Conservation (phyloP, 2,329 filamentous ascomycete genomes). For the Corniculantispora saksenae region DNA sequence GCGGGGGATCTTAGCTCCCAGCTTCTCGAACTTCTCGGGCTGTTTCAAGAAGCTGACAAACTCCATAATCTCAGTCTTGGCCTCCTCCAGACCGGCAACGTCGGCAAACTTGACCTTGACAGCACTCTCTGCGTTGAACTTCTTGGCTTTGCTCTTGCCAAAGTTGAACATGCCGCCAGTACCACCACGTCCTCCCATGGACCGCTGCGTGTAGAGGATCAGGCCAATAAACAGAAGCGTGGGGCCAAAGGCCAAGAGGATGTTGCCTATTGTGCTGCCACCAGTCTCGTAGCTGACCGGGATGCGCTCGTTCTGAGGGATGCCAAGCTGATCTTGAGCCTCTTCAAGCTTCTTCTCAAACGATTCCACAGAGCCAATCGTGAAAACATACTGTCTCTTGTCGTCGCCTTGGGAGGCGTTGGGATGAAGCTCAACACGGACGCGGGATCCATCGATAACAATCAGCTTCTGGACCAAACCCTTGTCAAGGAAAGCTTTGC, state of each 20-base stretch:
- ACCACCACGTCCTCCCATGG: slow-evolving; percentile 66
- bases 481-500: slow-evolving; percentile 91
- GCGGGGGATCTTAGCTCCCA: slow-evolving; percentile 96
- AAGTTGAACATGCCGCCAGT: slow-evolving; percentile 90
- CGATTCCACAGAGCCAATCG: slow-evolving; percentile 88
- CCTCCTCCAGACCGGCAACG: slow-evolving; percentile 97
- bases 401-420: slow-evolving; percentile 63
- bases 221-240: slow-evolving; percentile 83
- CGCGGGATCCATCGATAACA: slow-evolving; percentile 69
- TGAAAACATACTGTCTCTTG: slow-evolving; percentile 75
- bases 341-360: slow-evolving; percentile 89
- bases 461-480: slow-evolving; percentile 93
- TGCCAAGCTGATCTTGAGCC: slow-evolving; percentile 83
- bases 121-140: slow-evolving; percentile 95
- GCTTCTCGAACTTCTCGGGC: slow-evolving; percentile 85
- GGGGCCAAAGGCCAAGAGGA: slow-evolving; percentile 79
- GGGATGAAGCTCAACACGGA: slow-evolving; percentile 78
- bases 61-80: slow-evolving; percentile 98
- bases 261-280: slow-evolving; percentile 70
- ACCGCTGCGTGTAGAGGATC: slow-evolving; percentile 75
- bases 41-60: slow-evolving; percentile 97
- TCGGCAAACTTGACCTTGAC: slow-evolving; percentile 97
- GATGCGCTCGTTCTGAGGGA: slow-evolving; percentile 85
- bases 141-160: slow-evolving; percentile 91
- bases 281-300: slow-evolving; percentile 86